These are phyloP conservation scores for Cyathus striatus DNA, from an alignment of 768 basidiomycete species.

Conservation along the genomic window DNA sequence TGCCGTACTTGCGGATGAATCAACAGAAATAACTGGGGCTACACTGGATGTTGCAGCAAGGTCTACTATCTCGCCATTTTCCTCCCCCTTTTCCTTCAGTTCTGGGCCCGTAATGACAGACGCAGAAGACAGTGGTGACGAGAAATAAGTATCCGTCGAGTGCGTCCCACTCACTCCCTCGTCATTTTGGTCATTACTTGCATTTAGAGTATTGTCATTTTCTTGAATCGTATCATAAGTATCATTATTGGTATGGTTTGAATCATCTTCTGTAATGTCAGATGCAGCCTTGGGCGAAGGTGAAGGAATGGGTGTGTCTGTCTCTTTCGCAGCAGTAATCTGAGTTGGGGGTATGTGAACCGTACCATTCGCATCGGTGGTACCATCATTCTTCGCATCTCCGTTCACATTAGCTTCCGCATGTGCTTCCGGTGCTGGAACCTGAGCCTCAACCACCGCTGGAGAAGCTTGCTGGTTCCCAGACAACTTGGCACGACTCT, in stretches of 20 bases:
- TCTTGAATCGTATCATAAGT: too few relatives aligned
- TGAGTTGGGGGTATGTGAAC: neutral
- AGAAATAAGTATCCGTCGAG: conserved; percentile 9
- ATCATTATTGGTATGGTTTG: too few relatives aligned
- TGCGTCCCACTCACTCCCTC: neutral
- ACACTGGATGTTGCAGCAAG: neutral
- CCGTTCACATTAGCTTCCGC: neutral
- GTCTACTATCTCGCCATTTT: neutral
- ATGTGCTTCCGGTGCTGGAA: neutral
- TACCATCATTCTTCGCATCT: neutral
- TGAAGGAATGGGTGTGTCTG: neutral
- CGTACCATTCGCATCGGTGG: neutral
- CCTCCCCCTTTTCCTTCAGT: neutral
- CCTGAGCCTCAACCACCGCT: conserved; percentile 3
- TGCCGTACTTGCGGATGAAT: conserved; percentile 1
- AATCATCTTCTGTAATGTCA: too few relatives aligned
- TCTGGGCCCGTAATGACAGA: neutral
- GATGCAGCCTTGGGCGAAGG: too few relatives aligned
- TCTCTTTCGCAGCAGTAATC: neutral
- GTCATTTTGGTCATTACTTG: neutral
- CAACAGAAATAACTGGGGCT: neutral
- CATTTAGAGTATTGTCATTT: neutral
- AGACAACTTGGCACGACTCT: conserved; percentile 47
- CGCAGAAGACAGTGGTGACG: conserved; percentile 2
- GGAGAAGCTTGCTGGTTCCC: conserved; percentile 23